Percentiles rank a stretch among this genome's conserved stretches.
Conservation (phyloP, 2,329 filamentous ascomycete genomes). For the Aspergillus udagawae region DNA sequence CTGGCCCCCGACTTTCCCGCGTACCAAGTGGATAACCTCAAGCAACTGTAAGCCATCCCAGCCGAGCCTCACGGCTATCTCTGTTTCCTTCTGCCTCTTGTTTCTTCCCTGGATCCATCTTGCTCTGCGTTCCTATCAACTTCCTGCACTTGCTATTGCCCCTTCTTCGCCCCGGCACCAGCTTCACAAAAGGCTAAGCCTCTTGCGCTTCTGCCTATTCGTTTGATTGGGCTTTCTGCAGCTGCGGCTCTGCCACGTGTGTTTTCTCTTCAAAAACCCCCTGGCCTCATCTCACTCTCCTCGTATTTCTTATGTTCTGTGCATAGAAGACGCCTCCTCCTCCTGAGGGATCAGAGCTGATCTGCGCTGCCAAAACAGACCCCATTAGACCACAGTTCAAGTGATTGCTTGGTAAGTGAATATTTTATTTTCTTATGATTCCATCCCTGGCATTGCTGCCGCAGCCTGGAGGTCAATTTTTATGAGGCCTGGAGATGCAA, state of each 20-base stretch:
- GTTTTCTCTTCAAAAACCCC: not conserved
- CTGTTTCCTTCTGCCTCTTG: not conserved
- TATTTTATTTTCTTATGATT: not conserved
- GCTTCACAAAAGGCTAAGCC: not conserved
- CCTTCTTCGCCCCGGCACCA: not conserved
- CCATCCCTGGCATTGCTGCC: not conserved
- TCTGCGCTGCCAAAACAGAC: not conserved
- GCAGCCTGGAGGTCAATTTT: not conserved
- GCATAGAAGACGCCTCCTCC: not conserved
- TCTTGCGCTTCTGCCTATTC: not conserved
- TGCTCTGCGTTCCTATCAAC: not conserved
- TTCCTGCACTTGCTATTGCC: not conserved
- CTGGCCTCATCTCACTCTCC: not conserved
- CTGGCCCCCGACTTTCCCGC: not conserved
- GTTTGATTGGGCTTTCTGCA: not conserved
- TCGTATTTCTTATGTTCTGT: not conserved
- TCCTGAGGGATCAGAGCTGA: not conserved
- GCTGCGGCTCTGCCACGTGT: not conserved
- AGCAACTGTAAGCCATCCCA: not conserved
- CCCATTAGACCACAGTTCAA: not conserved
- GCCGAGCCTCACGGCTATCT: not conserved
- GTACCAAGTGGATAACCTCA: not conserved
- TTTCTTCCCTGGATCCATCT: not conserved
- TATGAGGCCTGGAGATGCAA: not conserved
- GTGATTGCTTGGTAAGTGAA: not conserved